A percentile compares a stretch with the other conserved stretches of the same genome.
Evolutionary conservation across 2,329 filamentous ascomycete species (phyloP).

Genomic region (Neofusicoccum parvum): DNA sequence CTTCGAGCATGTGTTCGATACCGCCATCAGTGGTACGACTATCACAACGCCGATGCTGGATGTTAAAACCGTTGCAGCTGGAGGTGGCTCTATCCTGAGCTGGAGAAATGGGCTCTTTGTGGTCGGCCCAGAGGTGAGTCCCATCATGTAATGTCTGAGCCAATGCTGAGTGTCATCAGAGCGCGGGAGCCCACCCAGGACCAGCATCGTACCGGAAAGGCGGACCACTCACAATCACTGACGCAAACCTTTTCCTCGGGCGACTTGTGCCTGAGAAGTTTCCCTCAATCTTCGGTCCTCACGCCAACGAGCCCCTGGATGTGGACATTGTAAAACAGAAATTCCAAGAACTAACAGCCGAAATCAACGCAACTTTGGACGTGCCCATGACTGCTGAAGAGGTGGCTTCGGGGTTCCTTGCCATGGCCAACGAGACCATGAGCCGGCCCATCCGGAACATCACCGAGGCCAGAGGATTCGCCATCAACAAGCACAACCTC

Average conservation of each 20-base stretch:
- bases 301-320: slow-evolving; percentile 42
- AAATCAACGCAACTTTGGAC: slow-evolving; percentile 45
- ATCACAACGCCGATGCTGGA: slow-evolving; percentile 36
- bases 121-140: slow-evolving; percentile 70
- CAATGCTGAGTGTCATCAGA: not conserved
- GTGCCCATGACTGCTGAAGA: slow-evolving; percentile 33
- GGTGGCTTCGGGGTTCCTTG: slow-evolving; percentile 30
- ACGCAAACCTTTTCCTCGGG: slow-evolving; percentile 39
- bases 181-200: slow-evolving; percentile 40
- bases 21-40: slow-evolving; percentile 34
- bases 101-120: slow-evolving; percentile 89
- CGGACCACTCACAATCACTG: slow-evolving; percentile 38
- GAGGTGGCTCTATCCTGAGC: slow-evolving; percentile 78
- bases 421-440: slow-evolving; percentile 36
- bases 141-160: not conserved
- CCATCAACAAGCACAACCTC: slow-evolving; percentile 29
- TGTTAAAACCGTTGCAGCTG: slow-evolving; percentile 44
- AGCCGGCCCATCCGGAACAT: slow-evolving; percentile 32
- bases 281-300: slow-evolving; percentile 37
- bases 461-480: slow-evolving; percentile 33
- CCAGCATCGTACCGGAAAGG: slow-evolving; percentile 39
- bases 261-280: slow-evolving; percentile 34
- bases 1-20: slow-evolving; percentile 36
- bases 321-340: slow-evolving; percentile 44
- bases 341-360: slow-evolving; percentile 46